Evolutionary conservation across 176 grass and related monocot species (phyloP), one percentile per base, ranked within the genome.

Genomic region (Oryza meridionalis): DNA sequence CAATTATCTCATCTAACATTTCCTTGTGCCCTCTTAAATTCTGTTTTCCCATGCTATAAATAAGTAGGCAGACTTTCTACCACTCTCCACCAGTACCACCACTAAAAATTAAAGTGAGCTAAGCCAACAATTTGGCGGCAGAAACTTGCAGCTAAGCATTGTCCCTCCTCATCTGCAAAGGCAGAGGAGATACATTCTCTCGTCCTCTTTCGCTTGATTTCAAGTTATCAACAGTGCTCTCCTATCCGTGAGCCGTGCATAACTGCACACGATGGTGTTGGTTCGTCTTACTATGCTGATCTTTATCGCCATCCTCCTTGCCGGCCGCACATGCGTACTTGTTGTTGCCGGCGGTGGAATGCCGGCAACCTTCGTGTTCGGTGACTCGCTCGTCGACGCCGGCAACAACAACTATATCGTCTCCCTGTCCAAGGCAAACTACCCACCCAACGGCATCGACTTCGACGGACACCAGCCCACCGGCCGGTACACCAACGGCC

Each of bases 331-430:
- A 4, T 67, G 53, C 73, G 9, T 9, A 22, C 64, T 33, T 9
- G 64, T 65, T 10, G 74, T 12, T 13, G 70, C 10, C 9, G 82
- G 21, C 1, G 25, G 2, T 37, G 67, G 45, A 43, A 44, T 55
- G 75, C 89, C 91, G 43, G 77, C 88, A 16, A 69, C 64, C 68
- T 97, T 94, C 87, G 66, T 94, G 11, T 97, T 97, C 68, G 94
- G 92, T 2, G 92, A 97, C 86, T 97, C 94, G 35, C 84, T 97
- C 44, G 92, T 97, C 17, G 94, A 97, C 83, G 85, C 76, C n/a
- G 94, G 94, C 79, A 97, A 97, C 72, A 97, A 94, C 62, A 93
- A 97, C 81, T 94, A 97, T 78, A 76, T 94, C 44, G 67, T n/a
- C 21, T 83, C 90, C 44, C 80, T 97, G 62, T 94, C 94, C 3